Base-by-base conservation (phyloP, 768 basidiomycete genomes). In the Trametes maxima region DNA sequence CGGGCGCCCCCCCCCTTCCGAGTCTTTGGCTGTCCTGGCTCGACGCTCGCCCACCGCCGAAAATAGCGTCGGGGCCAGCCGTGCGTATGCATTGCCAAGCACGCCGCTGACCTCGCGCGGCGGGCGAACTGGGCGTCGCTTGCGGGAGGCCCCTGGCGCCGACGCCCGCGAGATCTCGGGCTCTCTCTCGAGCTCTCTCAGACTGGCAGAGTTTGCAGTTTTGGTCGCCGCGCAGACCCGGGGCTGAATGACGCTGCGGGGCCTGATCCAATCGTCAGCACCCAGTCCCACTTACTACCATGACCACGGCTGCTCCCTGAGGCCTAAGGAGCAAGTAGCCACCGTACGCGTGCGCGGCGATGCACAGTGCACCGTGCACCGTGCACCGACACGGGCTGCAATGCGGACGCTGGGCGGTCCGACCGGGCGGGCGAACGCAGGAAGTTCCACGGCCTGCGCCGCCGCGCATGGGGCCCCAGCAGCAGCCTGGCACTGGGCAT, bases 401-500 rank as follows among this genome's bases (percentile, higher is more conserved):
- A 8, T 33, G 33, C 37, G 49, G 50, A 35, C 50, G 60, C 47
- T 39, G 55, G 55, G 61, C 61, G 61, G 61, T 62, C 55, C 61
- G 61, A 57, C 45, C 21, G 60, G 25, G 43, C 60, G 60, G 60
- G 47, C 48, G 49, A 47, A 58, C 50, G 57, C 57, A 52, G 19
- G 48, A 51, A 51, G 57, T n/a, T n/a, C n/a, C 14, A 13, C 57
- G 24, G 48, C 50, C 42, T 53, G 51, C 43, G 50, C 58, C n/a
- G n/a, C n/a, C n/a, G n/a, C n/a, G n/a, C n/a, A n/a, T n/a, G n/a
- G n/a, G n/a, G n/a, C n/a, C n/a, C n/a, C n/a, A n/a, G n/a, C n/a
- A n/a, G n/a, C n/a, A n/a, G n/a, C n/a, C n/a, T n/a, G n/a, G n/a
- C n/a, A n/a, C n/a, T n/a, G n/a, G n/a, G n/a, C n/a, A n/a, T n/a